Base-by-base conservation (phyloP, 495 filamentous ascomycete genomes). In the Neurospora africana region DNA sequence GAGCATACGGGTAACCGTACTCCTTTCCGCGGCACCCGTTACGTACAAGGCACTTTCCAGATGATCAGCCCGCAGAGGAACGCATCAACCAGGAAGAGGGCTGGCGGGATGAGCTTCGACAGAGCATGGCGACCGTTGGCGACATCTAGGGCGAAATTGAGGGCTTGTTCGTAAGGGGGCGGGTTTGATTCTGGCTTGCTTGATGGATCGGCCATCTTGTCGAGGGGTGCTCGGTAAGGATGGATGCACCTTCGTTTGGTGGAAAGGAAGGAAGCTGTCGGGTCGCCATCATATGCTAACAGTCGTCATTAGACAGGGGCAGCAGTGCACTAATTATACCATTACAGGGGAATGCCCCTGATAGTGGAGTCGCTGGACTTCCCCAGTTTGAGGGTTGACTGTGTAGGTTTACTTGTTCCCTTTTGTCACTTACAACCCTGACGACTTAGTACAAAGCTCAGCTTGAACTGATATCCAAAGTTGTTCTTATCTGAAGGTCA, bases 31-130 rank as follows among this genome's bases (percentile, higher is more conserved):
- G 53, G 53, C 27, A 6, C 53, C 53, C 36, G 71, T 33, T 33
- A 74, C 90, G 83, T 84, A 98, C 95, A 99, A 44, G 94, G 89
- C 70, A 98, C 87, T 77, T 91, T 95, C 86, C 87, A 88, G 72
- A 98, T 93, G 72, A 98, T 87, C 37, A 92, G 79, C 27, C 81
- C 85, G 78, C 90, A 93, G 21, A 98, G 87, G 36, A 87, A 76
- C 5, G 91, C 90, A 77, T 98, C 95, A 47, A 84, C 83, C n/a
- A 90, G 75, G 69, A 97, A 82, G 3, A 98, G 84, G 0, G 91
- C 79, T 4, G 91, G 89, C 6, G 87, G 78, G 40, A 87, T 72
- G 41, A 85, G 69, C 65, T 76, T 80, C 19, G 82, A 82, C 27
- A 86, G 74, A 3, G 70, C 30, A 72, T 81, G 80, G 17, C 79